Conservation (phyloP, 139 green algal species). For the Chlamydomonas sp. region DNA sequence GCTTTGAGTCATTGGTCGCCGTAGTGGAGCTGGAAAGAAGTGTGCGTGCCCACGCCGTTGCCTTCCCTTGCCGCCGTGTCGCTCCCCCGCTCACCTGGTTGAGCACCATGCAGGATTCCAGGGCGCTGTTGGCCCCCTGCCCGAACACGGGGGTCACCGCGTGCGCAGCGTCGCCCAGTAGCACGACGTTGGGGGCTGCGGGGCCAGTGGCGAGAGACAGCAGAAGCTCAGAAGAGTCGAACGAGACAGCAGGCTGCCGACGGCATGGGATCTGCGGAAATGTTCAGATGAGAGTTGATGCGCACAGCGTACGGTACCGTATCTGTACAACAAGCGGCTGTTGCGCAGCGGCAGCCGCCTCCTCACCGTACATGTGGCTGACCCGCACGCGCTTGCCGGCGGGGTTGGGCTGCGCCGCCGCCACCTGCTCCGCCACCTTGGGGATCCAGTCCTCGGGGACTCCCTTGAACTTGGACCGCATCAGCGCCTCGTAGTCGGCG, state of each 20-base stretch:
- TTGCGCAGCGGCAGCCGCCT: neutral
- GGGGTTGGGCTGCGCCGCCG: slow-evolving; percentile 21
- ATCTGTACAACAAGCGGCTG: neutral
- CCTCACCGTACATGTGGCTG: slow-evolving; percentile 29
- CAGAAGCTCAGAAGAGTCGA: neutral
- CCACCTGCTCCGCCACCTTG: slow-evolving; percentile 33
- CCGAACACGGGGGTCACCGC: slow-evolving; percentile 68
- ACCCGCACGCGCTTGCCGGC: slow-evolving; percentile 43
- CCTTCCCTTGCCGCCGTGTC: neutral
- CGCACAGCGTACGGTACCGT: neutral
- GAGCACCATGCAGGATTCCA: slow-evolving; percentile 67
- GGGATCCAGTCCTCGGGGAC: slow-evolving; percentile 57
- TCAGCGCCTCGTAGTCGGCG: slow-evolving; percentile 57
- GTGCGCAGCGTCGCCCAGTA: slow-evolving; percentile 76
- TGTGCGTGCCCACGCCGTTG: neutral
- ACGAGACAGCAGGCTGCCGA: too few species aligned
- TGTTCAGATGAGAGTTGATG: neutral
- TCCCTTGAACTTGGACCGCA: slow-evolving; percentile 46
- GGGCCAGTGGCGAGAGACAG: too few species aligned
- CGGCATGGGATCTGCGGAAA: too few species aligned
- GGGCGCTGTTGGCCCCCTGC: slow-evolving; percentile 69
- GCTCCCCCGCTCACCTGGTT: slow-evolving; percentile 18
- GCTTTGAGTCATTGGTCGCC: too few species aligned
- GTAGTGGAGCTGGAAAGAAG: too few species aligned
- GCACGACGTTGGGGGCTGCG: slow-evolving; percentile 18